Percentiles rank a stretch among this genome's conserved stretches.
These are phyloP conservation scores for Pichia nakasei DNA, from an alignment of 805 yeast species.

Conservation along the genomic window DNA sequence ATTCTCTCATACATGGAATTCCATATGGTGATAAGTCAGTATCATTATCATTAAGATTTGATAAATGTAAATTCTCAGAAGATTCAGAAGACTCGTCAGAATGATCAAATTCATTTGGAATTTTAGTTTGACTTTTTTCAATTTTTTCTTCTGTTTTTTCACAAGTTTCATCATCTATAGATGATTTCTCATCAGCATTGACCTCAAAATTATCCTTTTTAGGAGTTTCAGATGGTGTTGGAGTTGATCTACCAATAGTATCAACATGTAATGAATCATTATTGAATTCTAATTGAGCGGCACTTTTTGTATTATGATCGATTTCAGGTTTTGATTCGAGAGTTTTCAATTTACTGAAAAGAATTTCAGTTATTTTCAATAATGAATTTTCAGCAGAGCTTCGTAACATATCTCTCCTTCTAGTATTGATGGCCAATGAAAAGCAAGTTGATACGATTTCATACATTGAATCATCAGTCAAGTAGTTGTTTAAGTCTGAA, in stretches of 20 bases:
- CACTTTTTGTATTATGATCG: slow-evolving; percentile 25
- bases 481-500: slow-evolving; percentile 53
- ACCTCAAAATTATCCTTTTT: not conserved
- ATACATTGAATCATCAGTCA: slow-evolving; percentile 74
- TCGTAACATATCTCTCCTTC: slow-evolving; percentile 82
- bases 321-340: slow-evolving; percentile 32
- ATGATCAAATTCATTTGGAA: not conserved
- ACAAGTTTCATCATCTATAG: not conserved
- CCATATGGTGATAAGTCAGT: slow-evolving; percentile 49
- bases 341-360: slow-evolving; percentile 51
- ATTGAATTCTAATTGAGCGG: slow-evolving; percentile 17
- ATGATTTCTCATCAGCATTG: not conserved
- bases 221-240: not conserved
- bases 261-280: slow-evolving; percentile 43
- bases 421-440: slow-evolving; percentile 84
- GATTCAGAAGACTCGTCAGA: not conserved
- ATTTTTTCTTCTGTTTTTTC: slow-evolving; percentile 1
- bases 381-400: slow-evolving; percentile 82
- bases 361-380: slow-evolving; percentile 55
- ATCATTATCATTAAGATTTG: not conserved
- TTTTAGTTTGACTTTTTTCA: not conserved
- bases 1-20: slow-evolving; percentile 66
- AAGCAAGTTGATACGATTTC: slow-evolving; percentile 89
- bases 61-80: slow-evolving; percentile 1
- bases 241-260: slow-evolving; percentile 41